phyloP scores from a whole-genome alignment of 352 stramenopile genomes.

The Aphanomyces stellatus region DNA sequence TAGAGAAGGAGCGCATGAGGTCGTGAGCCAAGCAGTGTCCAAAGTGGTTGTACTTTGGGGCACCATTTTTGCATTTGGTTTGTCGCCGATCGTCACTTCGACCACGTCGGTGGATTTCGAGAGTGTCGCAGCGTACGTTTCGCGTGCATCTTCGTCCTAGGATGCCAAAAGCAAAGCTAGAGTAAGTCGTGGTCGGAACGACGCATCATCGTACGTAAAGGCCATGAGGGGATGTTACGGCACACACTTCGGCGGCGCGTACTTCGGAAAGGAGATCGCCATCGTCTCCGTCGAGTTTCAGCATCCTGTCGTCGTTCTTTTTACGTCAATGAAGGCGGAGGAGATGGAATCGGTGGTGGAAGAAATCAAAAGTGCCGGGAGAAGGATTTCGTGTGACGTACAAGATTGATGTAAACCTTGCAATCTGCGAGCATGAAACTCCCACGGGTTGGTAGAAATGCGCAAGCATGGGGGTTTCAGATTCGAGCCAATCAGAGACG shows the following conservation, averaged over 20 bases:
- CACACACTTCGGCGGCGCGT: constrained; percentile 7
- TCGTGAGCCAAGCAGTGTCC: background rate
- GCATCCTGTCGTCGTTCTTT: too few species aligned
- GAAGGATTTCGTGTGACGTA: too few species aligned
- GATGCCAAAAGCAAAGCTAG: too few species aligned
- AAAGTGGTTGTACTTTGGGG: background rate
- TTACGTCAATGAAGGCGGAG: too few species aligned
- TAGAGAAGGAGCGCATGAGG: background rate
- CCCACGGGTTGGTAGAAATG: too few species aligned
- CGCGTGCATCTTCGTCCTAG: constrained; percentile 10
- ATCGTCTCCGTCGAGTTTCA: background rate
- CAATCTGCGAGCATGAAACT: too few species aligned
- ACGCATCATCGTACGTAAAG: constrained; percentile 8
- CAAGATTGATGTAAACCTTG: too few species aligned
- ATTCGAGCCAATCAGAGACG: background rate
- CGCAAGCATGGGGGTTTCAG: background rate
- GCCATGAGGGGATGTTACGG: background rate
- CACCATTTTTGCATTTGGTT: background rate
- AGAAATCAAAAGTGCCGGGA: too few species aligned
- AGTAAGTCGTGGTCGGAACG: background rate
- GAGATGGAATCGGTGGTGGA: too few species aligned
- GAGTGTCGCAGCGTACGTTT: background rate
- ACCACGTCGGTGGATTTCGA: constrained; percentile 1
- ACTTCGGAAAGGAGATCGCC: background rate
- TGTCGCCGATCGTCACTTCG: background rate